Evolutionary conservation across 2,329 filamentous ascomycete genomes (phyloP), one percentile per base, ranked within the genome.

Genomic region (Ophiocordyceps camponoti-saundersi): DNA sequence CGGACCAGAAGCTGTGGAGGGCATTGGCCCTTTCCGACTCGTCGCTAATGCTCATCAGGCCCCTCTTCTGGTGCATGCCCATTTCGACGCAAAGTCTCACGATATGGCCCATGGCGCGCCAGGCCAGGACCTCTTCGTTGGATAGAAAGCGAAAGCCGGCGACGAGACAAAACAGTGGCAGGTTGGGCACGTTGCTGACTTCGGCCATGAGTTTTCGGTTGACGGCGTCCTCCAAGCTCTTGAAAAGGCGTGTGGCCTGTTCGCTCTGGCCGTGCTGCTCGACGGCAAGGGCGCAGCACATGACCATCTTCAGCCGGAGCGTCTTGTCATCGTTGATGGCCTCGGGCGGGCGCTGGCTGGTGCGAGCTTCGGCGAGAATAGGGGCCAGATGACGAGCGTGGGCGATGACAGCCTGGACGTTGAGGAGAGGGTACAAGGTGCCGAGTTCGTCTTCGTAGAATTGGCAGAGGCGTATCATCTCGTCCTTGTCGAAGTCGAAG

Each of bases 371-470:
- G 53, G 88, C 83, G 57, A 92, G 79, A 60, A 85, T 92, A 0
- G 75, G 70, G 48, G 80, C 81, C 1, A 95, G 66, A 49, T 73
- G 71, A 51, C 75, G 79, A 7, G 81, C 80, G 59, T 94, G 84
- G 6, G 70, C 68, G 36, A 85, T 79, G 39, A 93, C 68, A 41
- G 72, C 72, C 41, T 83, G 76, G 34, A 94, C 82, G 53, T 85
- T 76, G 44, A 94, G 62, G 4, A 95, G 76, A 0, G 90, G 90
- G 60, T 94, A 95, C 86, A 95, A 93, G 56, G 90, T 76, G 42
- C 86, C 86, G 56, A 93, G 81, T 59, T 95, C 89, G 55, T 95
- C 88, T 53, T 94, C 85, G 57, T 92, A 90, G 0, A 93, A 69
- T 15, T 77, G 72, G 53, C 85, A 86, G 15, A 95, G 65, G 1